phyloP scores from a whole-genome alignment of 805 yeast genomes.

The Wickerhamiella azymoides region DNA sequence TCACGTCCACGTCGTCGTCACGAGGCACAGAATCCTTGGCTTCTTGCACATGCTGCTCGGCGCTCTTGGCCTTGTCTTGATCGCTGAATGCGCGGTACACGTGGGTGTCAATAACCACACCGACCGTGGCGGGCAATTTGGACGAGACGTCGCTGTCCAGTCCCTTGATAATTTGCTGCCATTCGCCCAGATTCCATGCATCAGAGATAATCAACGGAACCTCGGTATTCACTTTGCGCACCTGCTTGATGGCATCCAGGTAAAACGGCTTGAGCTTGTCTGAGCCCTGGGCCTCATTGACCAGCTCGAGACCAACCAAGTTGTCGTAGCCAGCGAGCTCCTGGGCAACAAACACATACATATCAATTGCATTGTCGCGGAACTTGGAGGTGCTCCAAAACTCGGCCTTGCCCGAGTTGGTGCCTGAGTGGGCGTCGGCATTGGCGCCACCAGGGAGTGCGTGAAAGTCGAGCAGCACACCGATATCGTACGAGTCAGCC shows the following conservation, averaged over 20 bases:
- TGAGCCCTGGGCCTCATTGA: conserved; percentile 64
- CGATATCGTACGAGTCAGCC: conserved; percentile 51
- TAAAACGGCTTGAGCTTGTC: conserved; percentile 43
- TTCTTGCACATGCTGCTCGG: conserved; percentile 43
- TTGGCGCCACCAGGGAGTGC: conserved; percentile 92
- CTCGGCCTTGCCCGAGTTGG: conserved; percentile 39
- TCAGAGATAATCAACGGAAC: conserved; percentile 76
- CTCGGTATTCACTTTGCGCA: conserved; percentile 39
- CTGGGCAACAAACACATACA: conserved; percentile 45
- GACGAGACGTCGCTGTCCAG: conserved; percentile 27
- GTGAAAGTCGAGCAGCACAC: conserved; percentile 72
- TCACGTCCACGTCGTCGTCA: conserved; percentile 40
- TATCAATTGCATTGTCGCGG: conserved; percentile 33
- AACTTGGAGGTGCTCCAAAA: conserved; percentile 40
- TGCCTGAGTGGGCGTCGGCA: conserved; percentile 73
- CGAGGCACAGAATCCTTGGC: conserved; percentile 13
- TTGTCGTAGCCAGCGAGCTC: conserved; percentile 49
- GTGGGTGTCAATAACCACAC: conserved; percentile 72
- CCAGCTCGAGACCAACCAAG: conserved; percentile 69
- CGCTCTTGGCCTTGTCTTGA: conserved; percentile 49
- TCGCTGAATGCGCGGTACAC: conserved; percentile 77
- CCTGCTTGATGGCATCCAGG: conserved; percentile 43
- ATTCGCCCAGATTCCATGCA: conserved; percentile 83
- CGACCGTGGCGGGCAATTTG: conserved; percentile 28
- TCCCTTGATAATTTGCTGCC: conserved; percentile 50